Evolutionary conservation across 2,329 filamentous ascomycete species (phyloP).

Genomic region (Chaetomiaceae sp.): DNA sequence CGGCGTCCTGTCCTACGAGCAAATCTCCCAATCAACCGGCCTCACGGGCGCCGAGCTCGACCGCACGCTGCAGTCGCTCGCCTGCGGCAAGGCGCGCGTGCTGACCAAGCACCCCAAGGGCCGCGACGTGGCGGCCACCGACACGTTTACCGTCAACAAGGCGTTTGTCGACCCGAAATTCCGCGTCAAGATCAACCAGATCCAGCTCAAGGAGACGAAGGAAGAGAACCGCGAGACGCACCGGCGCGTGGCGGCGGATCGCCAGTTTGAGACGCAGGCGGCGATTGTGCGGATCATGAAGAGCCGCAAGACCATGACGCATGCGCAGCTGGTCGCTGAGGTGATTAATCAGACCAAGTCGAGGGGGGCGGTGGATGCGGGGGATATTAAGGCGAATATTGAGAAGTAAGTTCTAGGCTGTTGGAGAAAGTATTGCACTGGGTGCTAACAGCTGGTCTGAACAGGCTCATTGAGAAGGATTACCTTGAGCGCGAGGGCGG

Average conservation of each 20-base stretch:
- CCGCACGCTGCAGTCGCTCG: slow-evolving; percentile 89
- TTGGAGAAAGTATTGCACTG: not conserved
- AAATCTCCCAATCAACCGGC: slow-evolving; percentile 70
- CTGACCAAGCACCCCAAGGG: slow-evolving; percentile 81
- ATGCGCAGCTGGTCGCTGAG: slow-evolving; percentile 83
- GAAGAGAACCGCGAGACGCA: slow-evolving; percentile 94
- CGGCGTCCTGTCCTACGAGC: slow-evolving; percentile 66
- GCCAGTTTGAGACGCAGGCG: slow-evolving; percentile 94
- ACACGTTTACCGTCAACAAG: slow-evolving; percentile 80
- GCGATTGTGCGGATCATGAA: slow-evolving; percentile 98
- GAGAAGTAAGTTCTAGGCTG: slow-evolving; percentile 63
- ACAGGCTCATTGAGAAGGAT: slow-evolving; percentile 83
- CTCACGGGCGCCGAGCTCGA: slow-evolving; percentile 74
- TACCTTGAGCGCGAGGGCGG: slow-evolving; percentile 80
- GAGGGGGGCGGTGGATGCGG: slow-evolving; percentile 77
- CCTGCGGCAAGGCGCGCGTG: slow-evolving; percentile 83
- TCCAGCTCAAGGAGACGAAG: slow-evolving; percentile 92
- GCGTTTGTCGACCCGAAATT: slow-evolving; percentile 76
- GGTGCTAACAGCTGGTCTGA: slow-evolving; percentile 7
- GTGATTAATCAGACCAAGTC: slow-evolving; percentile 87
- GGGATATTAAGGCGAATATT: slow-evolving; percentile 94
- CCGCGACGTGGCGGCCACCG: slow-evolving; percentile 69
- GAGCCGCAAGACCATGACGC: slow-evolving; percentile 78
- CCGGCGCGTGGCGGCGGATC: slow-evolving; percentile 79
- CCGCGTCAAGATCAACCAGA: slow-evolving; percentile 97